Evolutionary conservation across 495 filamentous ascomycete species (phyloP).

Genomic region (Aspergillus cristatus): DNA sequence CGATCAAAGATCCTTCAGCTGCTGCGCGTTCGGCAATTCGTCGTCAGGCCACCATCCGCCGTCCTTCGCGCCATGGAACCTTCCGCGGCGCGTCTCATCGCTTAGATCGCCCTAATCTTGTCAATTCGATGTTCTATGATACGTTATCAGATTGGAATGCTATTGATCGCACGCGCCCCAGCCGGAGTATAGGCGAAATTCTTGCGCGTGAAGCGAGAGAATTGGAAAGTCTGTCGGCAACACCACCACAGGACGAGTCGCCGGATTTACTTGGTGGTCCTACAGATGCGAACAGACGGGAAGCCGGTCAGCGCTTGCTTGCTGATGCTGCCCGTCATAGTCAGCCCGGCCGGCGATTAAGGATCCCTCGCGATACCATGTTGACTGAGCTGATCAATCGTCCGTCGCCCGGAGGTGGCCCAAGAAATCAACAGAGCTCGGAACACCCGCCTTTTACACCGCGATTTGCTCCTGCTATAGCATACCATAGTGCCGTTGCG

Average conservation of each 20-base stretch:
- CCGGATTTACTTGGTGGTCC: constrained; percentile 20
- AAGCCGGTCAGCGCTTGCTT: constrained; percentile 24
- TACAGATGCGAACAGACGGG: constrained; percentile 23
- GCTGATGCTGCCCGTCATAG: constrained; percentile 22
- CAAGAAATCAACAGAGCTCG: constrained; percentile 7
- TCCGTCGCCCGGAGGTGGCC: constrained; percentile 11
- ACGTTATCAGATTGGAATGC: too few species aligned
- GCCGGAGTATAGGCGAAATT: constrained; percentile 39
- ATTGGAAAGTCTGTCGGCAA: constrained; percentile 7
- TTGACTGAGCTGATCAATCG: constrained; percentile 18
- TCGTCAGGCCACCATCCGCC: constrained; percentile 40
- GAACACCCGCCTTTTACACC: constrained; percentile 29
- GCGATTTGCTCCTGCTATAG: constrained; percentile 38
- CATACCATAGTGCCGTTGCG: constrained; percentile 19
- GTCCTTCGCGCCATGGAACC: constrained; percentile 23
- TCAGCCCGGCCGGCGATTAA: constrained; percentile 21
- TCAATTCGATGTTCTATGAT: too few species aligned
- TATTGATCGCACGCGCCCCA: constrained; percentile 22
- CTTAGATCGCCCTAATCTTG: constrained; percentile 14
- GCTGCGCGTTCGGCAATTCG: constrained; percentile 66
- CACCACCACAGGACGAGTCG: constrained; percentile 17
- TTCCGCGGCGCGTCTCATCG: constrained; percentile 24
- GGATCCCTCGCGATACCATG: constrained; percentile 22
- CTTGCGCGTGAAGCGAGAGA: constrained; percentile 24
- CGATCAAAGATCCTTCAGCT: constrained; percentile 49